Conservation (phyloP, 441 rosid species). For the Pelargonium australe region DNA sequence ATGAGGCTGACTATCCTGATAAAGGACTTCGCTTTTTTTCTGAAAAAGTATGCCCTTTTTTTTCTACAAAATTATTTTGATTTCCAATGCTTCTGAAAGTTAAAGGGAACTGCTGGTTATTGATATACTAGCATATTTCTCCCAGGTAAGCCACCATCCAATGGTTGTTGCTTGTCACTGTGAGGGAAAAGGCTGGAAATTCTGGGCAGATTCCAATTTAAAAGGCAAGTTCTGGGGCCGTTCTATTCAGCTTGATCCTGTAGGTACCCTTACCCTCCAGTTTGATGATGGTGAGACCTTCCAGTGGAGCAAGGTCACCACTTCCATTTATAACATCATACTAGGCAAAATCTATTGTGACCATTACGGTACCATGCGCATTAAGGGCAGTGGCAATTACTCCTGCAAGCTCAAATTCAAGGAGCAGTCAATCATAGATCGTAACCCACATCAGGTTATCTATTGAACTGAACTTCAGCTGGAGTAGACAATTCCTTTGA, state of each 20-base stretch:
- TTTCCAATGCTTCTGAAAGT: not conserved
- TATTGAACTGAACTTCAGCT: not conserved
- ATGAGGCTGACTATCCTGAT: slow-evolving; percentile 81
- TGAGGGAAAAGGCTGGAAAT: slow-evolving; percentile 90
- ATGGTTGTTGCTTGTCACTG: slow-evolving; percentile 83
- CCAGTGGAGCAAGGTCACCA: slow-evolving; percentile 86
- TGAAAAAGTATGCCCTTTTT: slow-evolving; percentile 47
- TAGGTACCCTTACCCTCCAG: slow-evolving; percentile 64
- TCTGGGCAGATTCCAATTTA: slow-evolving; percentile 82
- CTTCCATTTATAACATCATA: slow-evolving; percentile 86
- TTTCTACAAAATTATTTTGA: not conserved
- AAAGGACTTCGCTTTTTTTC: slow-evolving; percentile 72
- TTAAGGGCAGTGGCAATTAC: slow-evolving; percentile 60
- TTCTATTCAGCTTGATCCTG: slow-evolving; percentile 84
- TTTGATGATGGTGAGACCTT: slow-evolving; percentile 80
- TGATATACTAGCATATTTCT: not conserved
- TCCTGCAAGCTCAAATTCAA: slow-evolving; percentile 80
- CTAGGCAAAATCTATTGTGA: slow-evolving; percentile 81
- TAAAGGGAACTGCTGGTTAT: not conserved
- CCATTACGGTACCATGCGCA: slow-evolving; percentile 82
- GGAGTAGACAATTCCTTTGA: not conserved
- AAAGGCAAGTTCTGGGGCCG: slow-evolving; percentile 95
- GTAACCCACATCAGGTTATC: slow-evolving; percentile 79
- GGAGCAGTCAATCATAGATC: slow-evolving; percentile 81
- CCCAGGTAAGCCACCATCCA: slow-evolving; percentile 89